These are phyloP conservation scores for Mikania micrantha DNA, from an alignment of 129 eudicot genomes.

Conservation along the genomic window DNA sequence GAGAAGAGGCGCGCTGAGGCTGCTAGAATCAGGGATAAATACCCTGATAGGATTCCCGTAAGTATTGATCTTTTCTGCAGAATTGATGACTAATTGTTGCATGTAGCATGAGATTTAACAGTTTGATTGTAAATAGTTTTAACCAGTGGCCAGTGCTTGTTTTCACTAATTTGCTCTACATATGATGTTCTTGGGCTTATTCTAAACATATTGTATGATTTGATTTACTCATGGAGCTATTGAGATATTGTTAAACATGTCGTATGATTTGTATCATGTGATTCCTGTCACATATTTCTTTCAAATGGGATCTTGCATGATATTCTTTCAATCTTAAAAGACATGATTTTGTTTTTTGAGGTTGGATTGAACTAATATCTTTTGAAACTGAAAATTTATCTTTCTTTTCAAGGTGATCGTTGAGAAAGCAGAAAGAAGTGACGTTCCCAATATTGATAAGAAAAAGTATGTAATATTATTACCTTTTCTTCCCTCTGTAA, in stretches of 20 bases:
- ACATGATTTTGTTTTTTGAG: background rate
- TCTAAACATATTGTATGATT: no score
- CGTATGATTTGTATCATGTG: background rate
- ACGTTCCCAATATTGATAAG: slow-evolving; percentile 47
- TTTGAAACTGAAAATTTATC: background rate
- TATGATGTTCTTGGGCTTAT: background rate
- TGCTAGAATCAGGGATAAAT: slow-evolving; percentile 76
- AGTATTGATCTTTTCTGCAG: slow-evolving; percentile 15
- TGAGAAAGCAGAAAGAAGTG: slow-evolving; percentile 59
- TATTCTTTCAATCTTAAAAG: background rate
- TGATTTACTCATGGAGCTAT: no score
- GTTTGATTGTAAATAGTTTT: background rate
- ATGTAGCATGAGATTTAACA: background rate
- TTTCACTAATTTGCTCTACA: background rate
- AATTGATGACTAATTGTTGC: background rate
- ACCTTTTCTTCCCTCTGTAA: background rate
- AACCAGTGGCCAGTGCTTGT: background rate
- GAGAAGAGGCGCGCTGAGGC: slow-evolving; percentile 82
- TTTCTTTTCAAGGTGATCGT: slow-evolving; percentile 40
- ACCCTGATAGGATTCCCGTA: slow-evolving; percentile 79
- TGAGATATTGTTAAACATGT: background rate
- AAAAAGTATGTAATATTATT: slow-evolving; percentile 33
- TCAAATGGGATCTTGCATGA: background rate
- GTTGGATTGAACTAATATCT: background rate
- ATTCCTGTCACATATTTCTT: background rate